Evolutionary conservation across 2,329 filamentous ascomycete genomes (phyloP).

Genomic region (Didymella pomorum): DNA sequence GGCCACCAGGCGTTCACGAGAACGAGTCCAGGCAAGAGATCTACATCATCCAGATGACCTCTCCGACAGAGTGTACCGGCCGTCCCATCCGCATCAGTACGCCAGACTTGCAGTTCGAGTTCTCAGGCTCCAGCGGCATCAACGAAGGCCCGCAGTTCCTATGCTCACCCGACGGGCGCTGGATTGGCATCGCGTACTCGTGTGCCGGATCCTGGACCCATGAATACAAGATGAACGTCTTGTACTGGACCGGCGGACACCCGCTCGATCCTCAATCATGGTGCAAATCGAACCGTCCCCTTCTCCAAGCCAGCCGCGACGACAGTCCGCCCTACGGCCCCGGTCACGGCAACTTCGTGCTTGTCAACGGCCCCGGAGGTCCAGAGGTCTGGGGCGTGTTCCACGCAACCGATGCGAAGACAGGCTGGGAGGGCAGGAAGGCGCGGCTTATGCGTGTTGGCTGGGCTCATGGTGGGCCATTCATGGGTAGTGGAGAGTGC

Average conservation of each 20-base stretch:
- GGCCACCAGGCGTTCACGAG: conserved; percentile 50
- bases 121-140: conserved; percentile 52
- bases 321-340: conserved; percentile 55
- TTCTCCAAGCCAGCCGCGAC: conserved; percentile 49
- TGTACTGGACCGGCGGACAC: conserved; percentile 53
- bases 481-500: conserved; percentile 54
- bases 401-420: conserved; percentile 57
- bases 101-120: conserved; percentile 54
- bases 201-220: conserved; percentile 58
- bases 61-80: conserved; percentile 48
- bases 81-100: conserved; percentile 52
- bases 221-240: conserved; percentile 59
- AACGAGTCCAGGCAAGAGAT: conserved; percentile 54
- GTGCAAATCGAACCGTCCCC: conserved; percentile 51
- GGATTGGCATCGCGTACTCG: conserved; percentile 57
- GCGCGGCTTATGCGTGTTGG: conserved; percentile 56
- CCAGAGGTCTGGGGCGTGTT: conserved; percentile 56
- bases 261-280: conserved; percentile 51
- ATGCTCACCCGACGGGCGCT: conserved; percentile 46
- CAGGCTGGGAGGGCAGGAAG: conserved; percentile 57
- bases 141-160: conserved; percentile 57
- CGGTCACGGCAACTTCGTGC: conserved; percentile 57
- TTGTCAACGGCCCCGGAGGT: conserved; percentile 43
- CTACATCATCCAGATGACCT: conserved; percentile 53
- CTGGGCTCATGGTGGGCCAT: conserved; percentile 48